phyloP scores from a whole-genome alignment of 805 yeast genomes.

The Zygosaccharomyces kombuchaensis region DNA sequence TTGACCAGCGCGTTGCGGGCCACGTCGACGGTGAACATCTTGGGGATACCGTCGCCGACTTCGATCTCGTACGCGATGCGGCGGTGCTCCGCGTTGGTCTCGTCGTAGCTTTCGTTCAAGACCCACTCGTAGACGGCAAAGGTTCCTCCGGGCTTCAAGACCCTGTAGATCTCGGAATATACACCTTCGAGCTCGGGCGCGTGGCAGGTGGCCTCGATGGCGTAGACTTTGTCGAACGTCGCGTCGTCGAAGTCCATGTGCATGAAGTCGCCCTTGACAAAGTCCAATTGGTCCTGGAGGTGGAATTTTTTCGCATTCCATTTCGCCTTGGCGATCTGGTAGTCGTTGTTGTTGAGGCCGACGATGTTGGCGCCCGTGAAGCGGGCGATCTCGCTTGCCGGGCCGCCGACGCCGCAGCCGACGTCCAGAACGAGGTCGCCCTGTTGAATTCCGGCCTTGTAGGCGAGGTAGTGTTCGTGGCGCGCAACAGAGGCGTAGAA shows the following conservation, averaged over 20 bases:
- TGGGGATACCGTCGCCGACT: constrained; percentile 98
- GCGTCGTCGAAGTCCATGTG: constrained; percentile 93
- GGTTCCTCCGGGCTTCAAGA: constrained; percentile 94
- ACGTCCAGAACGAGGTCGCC: constrained; percentile 90
- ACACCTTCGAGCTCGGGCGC: constrained; percentile 97
- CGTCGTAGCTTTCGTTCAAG: constrained; percentile 92
- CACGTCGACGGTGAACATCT: constrained; percentile 82
- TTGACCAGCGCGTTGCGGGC: constrained; percentile 81
- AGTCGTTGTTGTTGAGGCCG: constrained; percentile 95
- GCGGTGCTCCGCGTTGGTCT: constrained; percentile 81
- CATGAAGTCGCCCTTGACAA: constrained; percentile 98
- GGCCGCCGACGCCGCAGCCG: constrained; percentile 99
- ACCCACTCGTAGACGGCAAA: constrained; percentile 99
- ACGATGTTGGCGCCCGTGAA: constrained; percentile 83
- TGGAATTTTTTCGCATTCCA: constrained; percentile 65
- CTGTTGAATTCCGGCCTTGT: constrained; percentile 72
- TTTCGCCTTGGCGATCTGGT: constrained; percentile 89
- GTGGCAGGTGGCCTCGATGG: constrained; percentile 98
- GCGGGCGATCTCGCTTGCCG: constrained; percentile 92
- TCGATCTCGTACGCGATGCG: constrained; percentile 95
- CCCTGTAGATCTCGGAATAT: constrained; percentile 89
- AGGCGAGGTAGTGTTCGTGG: constrained; percentile 94
- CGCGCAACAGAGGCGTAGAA: constrained; percentile 93
- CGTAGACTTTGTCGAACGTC: constrained; percentile 93
- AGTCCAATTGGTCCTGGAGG: constrained; percentile 68